phyloP scores from a whole-genome alignment of 2,329 filamentous ascomycete species.

The Davidsoniella eucalypti region DNA sequence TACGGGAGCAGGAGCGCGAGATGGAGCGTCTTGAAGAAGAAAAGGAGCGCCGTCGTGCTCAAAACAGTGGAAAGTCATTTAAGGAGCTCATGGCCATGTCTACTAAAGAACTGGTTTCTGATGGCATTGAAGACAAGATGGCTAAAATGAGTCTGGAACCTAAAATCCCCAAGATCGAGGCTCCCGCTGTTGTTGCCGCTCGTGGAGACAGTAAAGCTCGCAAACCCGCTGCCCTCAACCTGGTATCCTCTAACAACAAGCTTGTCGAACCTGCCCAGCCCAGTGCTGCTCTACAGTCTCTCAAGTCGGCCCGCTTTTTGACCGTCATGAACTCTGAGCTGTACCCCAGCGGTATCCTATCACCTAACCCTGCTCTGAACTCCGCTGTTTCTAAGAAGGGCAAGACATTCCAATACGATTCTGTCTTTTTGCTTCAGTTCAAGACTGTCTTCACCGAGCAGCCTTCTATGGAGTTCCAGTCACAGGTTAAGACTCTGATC shows the following conservation, averaged over 20 bases:
- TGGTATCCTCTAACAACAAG: slow-evolving; percentile 67
- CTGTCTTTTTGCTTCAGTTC: slow-evolving; percentile 90
- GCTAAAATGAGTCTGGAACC: slow-evolving; percentile 33
- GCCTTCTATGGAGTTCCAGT: slow-evolving; percentile 83
- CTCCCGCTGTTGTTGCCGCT: slow-evolving; percentile 24
- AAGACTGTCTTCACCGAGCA: slow-evolving; percentile 93
- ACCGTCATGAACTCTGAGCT: slow-evolving; percentile 60
- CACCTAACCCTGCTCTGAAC: slow-evolving; percentile 85
- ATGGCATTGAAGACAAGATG: slow-evolving; percentile 30
- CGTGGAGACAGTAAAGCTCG: slow-evolving; percentile 38
- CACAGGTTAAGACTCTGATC: slow-evolving; percentile 72
- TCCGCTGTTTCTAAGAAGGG: slow-evolving; percentile 61
- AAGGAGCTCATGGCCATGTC: slow-evolving; percentile 23
- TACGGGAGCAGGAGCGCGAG: slow-evolving; percentile 56
- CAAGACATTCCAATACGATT: slow-evolving; percentile 84
- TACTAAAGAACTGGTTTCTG: slow-evolving; percentile 13
- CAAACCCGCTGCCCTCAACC: slow-evolving; percentile 79
- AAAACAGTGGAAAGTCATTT: slow-evolving; percentile 35
- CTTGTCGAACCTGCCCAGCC: slow-evolving; percentile 80
- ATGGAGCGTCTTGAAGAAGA: slow-evolving; percentile 60
- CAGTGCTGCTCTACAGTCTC: slow-evolving; percentile 79
- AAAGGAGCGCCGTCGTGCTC: slow-evolving; percentile 40
- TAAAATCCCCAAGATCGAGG: slow-evolving; percentile 29
- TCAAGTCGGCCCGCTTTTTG: slow-evolving; percentile 83
- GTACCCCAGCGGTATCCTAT: slow-evolving; percentile 71